Base-by-base conservation (phyloP, 352 stramenopile species). In the Globisporangium uncinulatum region DNA sequence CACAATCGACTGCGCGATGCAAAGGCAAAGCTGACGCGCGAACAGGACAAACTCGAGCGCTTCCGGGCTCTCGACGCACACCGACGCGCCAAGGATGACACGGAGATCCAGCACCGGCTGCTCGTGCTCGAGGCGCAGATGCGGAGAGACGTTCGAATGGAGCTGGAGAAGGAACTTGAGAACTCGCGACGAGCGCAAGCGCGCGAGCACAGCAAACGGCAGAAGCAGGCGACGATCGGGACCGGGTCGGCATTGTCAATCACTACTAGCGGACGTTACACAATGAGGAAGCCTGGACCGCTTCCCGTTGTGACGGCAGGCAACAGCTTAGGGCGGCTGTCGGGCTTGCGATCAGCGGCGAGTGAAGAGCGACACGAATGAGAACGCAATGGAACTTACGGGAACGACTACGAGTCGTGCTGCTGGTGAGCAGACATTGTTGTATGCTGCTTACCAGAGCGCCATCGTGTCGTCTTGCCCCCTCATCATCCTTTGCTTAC, bases 151-250 rank as follows among this genome's bases (percentile, higher is more conserved):
- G 84, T 90, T 56, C 79, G 79, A 14, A 50, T 76, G 37, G 82
- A 89, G 19, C 63, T 92, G 1, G 82, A 90, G 62, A 69, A 70
- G n/a, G 74, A 88, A 50, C 59, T 84, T 1, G 76, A 92, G 44
- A 70, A 69, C 0, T 52, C 70, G 21, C 63, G 79, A 19, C 65
- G 82, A 54, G 57, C 51, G 1, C 62, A 70, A 42, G 58, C 79
- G 55, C 67, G 62, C 20, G 45, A 55, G 11, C 53, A 58, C 36
- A 53, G 49, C 49, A 57, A 53, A 15, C 51, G 52, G 32, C 49
- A 58, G 11, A 24, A 24, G 43, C 48, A 51, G 36, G 29, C 36
- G 10, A 6, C 15, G n/a, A 13, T 11, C 24, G 21, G 17, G 24
- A 20, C 46, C 21, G 11, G 0, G 11, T 19, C 5, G 6, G 3